Evolutionary conservation across 768 basidiomycete genomes (phyloP), one percentile per base, ranked within the genome.

Genomic region (Tricholoma furcatifolium): DNA sequence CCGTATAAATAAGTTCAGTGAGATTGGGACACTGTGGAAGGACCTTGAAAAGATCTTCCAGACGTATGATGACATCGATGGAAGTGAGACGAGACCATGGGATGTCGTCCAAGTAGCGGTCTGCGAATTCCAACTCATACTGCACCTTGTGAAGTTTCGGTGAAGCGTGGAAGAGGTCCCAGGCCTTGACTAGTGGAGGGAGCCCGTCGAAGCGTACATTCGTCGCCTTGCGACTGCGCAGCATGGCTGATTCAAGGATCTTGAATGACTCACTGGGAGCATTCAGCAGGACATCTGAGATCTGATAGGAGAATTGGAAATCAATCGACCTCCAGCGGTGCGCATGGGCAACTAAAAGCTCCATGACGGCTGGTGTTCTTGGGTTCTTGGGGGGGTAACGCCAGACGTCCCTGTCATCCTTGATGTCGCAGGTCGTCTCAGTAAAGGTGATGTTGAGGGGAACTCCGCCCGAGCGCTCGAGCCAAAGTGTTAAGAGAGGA

Each of bases 241-340:
- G 31, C 36, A 40, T 50, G 7, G 35, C 54, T 0, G 54, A 50
- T 30, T 50, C 44, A 2, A 55, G 49, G 6, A 40, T 50, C 11
- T 39, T 38, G 54, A 46, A 46, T 20, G 54, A 55, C 4, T 24
- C 43, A 14, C 4, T 6, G 11, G 48, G 49, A 18, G 50, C 36
- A 10, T 44, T 9, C 20, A 17, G 24, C 43, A 55, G 39, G 5
- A 41, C 30, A 4, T 31, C 8, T 10, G 47, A 46, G n/a, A 55
- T 45, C 14, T 50, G 47, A 20, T 39, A n/a, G 11, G 35, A 45
- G 15, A 55, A 55, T 14, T 8, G 21, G 15, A 55, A 55, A 23
- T 55, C 54, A 30, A 50, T 46, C 6, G 30, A 20, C 24, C 46
- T 55, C 54, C 54, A 55, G 1, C 54, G 54, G 27, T 50, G 31